Percentiles rank a stretch among this genome's conserved stretches.
Evolutionary conservation across 2,329 filamentous ascomycete genomes (phyloP).

Genomic region (Emmonsia crescens): DNA sequence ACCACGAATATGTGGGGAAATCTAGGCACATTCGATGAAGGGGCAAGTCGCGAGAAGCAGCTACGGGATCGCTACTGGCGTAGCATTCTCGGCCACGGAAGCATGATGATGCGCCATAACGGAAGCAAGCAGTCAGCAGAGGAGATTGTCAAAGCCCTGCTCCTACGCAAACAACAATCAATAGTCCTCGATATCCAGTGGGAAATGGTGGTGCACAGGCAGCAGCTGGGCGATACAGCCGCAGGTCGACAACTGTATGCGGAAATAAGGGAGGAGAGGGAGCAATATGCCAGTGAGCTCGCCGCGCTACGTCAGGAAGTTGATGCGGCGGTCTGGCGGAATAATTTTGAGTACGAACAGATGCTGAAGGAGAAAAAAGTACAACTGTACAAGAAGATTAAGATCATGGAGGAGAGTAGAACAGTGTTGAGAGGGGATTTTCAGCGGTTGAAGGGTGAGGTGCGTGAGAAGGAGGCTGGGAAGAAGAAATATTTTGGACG

Average conservation of each 20-base stretch:
- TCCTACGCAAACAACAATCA: background rate
- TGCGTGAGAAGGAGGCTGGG: background rate
- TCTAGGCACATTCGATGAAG: background rate
- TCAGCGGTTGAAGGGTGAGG: background rate
- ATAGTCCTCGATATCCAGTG: background rate
- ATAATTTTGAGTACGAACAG: background rate
- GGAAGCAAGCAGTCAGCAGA: background rate
- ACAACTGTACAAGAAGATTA: background rate
- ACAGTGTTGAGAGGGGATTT: background rate
- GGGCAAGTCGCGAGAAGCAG: background rate
- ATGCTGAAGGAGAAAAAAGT: background rate
- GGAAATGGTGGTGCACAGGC: background rate
- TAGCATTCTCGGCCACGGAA: background rate
- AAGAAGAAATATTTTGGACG: background rate
- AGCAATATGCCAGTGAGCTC: background rate
- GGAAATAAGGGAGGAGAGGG: background rate
- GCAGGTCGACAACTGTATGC: background rate
- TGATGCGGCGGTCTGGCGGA: background rate
- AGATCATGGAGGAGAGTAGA: background rate
- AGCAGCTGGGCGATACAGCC: background rate
- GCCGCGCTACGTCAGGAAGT: background rate
- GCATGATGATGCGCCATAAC: background rate
- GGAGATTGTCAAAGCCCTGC: background rate
- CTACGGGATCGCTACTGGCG: background rate
- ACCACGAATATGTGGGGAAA: conserved; percentile 9